phyloP scores from a whole-genome alignment of 805 yeast genomes.

The Candida fluviatilis region DNA sequence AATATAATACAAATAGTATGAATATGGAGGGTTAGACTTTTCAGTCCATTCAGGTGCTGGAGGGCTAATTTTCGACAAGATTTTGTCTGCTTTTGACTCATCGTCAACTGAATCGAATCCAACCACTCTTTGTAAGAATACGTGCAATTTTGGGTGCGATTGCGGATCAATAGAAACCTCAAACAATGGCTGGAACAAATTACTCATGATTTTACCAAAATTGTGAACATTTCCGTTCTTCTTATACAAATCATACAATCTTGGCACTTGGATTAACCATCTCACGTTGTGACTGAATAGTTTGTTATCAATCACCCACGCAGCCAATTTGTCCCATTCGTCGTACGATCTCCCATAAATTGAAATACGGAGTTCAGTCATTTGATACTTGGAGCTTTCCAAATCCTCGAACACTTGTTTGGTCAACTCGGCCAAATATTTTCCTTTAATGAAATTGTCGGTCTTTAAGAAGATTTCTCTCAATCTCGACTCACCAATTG shows the following conservation, averaged over 20 bases:
- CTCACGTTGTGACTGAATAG: conserved; percentile 89
- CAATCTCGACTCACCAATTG: conserved; percentile 95
- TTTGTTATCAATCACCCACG: conserved; percentile 93
- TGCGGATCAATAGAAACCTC: conserved; percentile 85
- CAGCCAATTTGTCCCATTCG: conserved; percentile 95
- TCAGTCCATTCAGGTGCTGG: conserved; percentile 80
- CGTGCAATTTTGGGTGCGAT: conserved; percentile 84
- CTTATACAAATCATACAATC: conserved; percentile 87
- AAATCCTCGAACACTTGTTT: conserved; percentile 91
- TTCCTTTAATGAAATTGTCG: conserved; percentile 86
- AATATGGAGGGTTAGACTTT: conserved; percentile 89
- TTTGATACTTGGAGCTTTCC: conserved; percentile 93
- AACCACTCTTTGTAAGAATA: conserved; percentile 87
- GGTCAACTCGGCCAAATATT: conserved; percentile 89
- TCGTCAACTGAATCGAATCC: conserved; percentile 99
- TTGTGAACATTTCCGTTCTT: conserved; percentile 61
- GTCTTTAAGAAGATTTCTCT: conserved; percentile 95
- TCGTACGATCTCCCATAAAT: conserved; percentile 83
- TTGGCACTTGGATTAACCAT: conserved; percentile 94
- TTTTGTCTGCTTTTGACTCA: conserved; percentile 86
- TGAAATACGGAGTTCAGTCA: conserved; percentile 94
- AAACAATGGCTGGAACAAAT: conserved; percentile 82
- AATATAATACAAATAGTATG: conserved; percentile 86
- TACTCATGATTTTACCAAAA: conserved; percentile 74
- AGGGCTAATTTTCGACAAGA: conserved; percentile 74